These are phyloP conservation scores for Ogataea glucozyma DNA, from an alignment of 805 yeast genomes.

Conservation along the genomic window DNA sequence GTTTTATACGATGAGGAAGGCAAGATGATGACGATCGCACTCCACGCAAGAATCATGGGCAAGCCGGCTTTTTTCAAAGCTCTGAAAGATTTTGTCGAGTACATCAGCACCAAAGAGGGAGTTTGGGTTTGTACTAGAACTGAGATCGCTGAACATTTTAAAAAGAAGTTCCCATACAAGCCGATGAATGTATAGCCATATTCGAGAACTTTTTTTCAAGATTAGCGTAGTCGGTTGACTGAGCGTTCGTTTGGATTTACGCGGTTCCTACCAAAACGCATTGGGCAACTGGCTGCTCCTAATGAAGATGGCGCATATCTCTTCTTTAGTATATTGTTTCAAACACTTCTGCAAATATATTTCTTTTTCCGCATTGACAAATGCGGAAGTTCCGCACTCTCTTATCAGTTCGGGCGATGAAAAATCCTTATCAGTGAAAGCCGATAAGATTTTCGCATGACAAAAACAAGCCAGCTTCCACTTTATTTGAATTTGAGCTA, in stretches of 20 bases:
- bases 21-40: slow-evolving; percentile 41
- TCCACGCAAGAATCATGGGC: slow-evolving; percentile 39
- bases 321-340: not conserved
- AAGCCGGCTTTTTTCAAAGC: slow-evolving; percentile 40
- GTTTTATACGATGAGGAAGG: slow-evolving; percentile 38
- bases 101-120: slow-evolving; percentile 34
- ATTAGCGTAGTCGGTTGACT: too few species aligned
- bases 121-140: slow-evolving; percentile 41
- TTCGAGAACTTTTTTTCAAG: too few species aligned
- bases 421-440: too few species aligned
- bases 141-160: slow-evolving; percentile 38
- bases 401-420: slow-evolving; percentile 6
- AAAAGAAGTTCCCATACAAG: slow-evolving; percentile 23
- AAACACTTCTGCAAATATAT: too few species aligned
- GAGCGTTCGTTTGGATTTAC: too few species aligned
- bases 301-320: too few species aligned
- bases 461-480: too few species aligned
- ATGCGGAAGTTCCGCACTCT: slow-evolving; percentile 5
- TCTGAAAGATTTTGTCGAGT: slow-evolving; percentile 37
- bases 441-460: too few species aligned
- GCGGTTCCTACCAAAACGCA: too few species aligned
- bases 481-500: too few species aligned
- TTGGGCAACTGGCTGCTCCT: too few species aligned
- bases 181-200: slow-evolving; percentile 11
- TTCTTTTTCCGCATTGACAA: not conserved